These are phyloP conservation scores for Tripterygium wilfordii DNA, from an alignment of 177 flowering plant species.

Conservation along the genomic window DNA sequence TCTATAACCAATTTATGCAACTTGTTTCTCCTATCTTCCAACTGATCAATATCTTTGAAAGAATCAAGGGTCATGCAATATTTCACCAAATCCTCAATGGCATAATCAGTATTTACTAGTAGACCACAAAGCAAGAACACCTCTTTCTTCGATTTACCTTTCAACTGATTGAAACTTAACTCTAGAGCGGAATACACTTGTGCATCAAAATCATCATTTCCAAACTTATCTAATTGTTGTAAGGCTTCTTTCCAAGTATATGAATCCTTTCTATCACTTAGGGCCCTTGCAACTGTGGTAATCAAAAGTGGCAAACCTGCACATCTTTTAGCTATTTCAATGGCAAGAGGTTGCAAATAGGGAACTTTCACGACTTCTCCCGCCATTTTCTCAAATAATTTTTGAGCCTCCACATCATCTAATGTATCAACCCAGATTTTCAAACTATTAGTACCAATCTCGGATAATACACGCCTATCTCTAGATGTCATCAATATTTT, in stretches of 20 bases:
- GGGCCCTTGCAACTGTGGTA: constrained; percentile 20
- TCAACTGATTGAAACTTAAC: constrained; percentile 11
- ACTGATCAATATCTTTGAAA: constrained; percentile 12
- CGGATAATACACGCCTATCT: not conserved
- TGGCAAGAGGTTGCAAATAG: constrained; percentile 4
- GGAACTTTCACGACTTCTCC: constrained; percentile 3
- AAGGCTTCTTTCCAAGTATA: constrained; percentile 24
- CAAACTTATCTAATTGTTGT: constrained; percentile 3
- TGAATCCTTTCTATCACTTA: constrained; percentile 1
- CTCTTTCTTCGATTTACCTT: constrained; percentile 2
- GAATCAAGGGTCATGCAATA: constrained; percentile 8
- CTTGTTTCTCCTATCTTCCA: constrained; percentile 2
- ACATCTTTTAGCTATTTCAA: constrained; percentile 21
- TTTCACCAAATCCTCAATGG: constrained; percentile 3
- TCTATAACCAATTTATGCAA: not conserved
- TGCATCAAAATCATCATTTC: constrained; percentile 3
- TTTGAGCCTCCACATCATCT: constrained; percentile 19
- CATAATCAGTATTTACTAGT: not conserved
- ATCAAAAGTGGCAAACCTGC: constrained; percentile 31
- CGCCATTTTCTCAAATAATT: constrained; percentile 16
- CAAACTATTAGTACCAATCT: constrained; percentile 1
- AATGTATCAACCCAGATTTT: constrained; percentile 9
- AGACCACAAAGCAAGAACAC: constrained; percentile 17
- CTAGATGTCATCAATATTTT: constrained; percentile 10
- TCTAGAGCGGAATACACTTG: constrained; percentile 3